phyloP scores from a whole-genome alignment of 805 yeast genomes.

The Jamesozyma lodderae region DNA sequence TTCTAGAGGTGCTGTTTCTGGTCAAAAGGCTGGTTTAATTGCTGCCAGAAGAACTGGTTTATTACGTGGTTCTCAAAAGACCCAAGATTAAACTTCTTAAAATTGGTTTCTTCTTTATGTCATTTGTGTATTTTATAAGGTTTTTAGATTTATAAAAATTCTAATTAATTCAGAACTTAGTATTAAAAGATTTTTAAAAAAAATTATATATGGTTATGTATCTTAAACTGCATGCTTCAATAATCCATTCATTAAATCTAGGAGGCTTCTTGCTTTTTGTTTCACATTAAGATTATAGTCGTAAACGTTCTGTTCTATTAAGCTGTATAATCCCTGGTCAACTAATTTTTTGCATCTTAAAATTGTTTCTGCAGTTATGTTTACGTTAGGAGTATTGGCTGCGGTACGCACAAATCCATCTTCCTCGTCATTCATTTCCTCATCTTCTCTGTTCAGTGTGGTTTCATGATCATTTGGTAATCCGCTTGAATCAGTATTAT shows the following conservation, averaged over 20 bases:
- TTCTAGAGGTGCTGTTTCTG: slow-evolving; percentile 98
- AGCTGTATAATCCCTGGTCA: slow-evolving; percentile 22
- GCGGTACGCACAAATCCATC: slow-evolving; percentile 14
- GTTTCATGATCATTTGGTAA: no score
- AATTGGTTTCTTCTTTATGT: slow-evolving; percentile 6
- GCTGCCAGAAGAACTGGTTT: slow-evolving; percentile 99
- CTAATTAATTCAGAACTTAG: slow-evolving; percentile 11
- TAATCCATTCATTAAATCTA: slow-evolving; percentile 27
- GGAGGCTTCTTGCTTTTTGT: slow-evolving; percentile 27
- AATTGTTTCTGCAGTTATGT: slow-evolving; percentile 16
- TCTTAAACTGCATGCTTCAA: slow-evolving; percentile 6
- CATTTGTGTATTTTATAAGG: slow-evolving; percentile 11
- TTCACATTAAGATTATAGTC: slow-evolving; percentile 23
- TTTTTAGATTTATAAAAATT: slow-evolving; percentile 10
- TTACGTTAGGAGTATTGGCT: slow-evolving; percentile 5
- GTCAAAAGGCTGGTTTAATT: slow-evolving; percentile 99
- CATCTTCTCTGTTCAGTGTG: no score
- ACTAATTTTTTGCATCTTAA: slow-evolving; percentile 25
- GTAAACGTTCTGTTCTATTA: slow-evolving; percentile 22
- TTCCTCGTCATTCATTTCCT: slow-evolving; percentile 4
- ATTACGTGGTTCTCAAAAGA: slow-evolving; percentile 98
- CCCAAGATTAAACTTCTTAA: slow-evolving; percentile 48
- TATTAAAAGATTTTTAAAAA: neutral
- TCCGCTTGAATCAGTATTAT: no score
- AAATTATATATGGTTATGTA: neutral